phyloP scores from a whole-genome alignment of 2,329 filamentous ascomycete species.

The Arthrobotrys musiformis region DNA sequence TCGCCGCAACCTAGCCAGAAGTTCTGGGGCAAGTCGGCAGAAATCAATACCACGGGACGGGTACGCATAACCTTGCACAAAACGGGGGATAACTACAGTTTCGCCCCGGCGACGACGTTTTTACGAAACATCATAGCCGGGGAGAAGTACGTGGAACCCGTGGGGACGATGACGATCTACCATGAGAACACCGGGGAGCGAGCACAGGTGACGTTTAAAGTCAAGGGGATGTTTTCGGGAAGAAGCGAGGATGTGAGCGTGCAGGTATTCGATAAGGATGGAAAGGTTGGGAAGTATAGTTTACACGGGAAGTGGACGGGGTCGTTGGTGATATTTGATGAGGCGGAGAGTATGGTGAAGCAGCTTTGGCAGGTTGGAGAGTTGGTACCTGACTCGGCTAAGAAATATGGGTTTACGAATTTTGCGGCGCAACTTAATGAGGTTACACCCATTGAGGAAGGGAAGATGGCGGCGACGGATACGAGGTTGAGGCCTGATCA shows the following conservation, averaged over 20 bases:
- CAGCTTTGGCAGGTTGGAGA: conserved; percentile 82
- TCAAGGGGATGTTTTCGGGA: conserved; percentile 96
- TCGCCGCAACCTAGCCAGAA: conserved; percentile 90
- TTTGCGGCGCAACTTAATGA: conserved; percentile 92
- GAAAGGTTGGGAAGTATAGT: conserved; percentile 73
- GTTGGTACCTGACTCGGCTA: conserved; percentile 80
- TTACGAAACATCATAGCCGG: conserved; percentile 95
- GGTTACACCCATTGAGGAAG: conserved; percentile 80
- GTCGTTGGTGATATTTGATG: conserved; percentile 65
- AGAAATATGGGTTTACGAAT: conserved; percentile 85
- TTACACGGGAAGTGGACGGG: conserved; percentile 87
- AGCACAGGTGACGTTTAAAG: conserved; percentile 88
- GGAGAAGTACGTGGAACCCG: conserved; percentile 97
- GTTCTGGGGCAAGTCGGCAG: conserved; percentile 97
- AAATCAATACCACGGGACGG: conserved; percentile 91
- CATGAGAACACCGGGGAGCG: conserved; percentile 87
- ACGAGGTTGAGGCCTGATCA: conserved; percentile 87
- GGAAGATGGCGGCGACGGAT: conserved; percentile 81
- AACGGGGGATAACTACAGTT: conserved; percentile 84
- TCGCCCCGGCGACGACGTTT: conserved; percentile 88
- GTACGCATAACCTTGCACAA: conserved; percentile 80
- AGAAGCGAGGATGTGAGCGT: conserved; percentile 88
- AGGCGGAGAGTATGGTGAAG: conserved; percentile 68
- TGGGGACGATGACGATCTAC: conserved; percentile 84
- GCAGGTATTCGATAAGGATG: conserved; percentile 75